Evolutionary conservation across 768 basidiomycete genomes (phyloP).

Genomic region (Mycena filopes): DNA sequence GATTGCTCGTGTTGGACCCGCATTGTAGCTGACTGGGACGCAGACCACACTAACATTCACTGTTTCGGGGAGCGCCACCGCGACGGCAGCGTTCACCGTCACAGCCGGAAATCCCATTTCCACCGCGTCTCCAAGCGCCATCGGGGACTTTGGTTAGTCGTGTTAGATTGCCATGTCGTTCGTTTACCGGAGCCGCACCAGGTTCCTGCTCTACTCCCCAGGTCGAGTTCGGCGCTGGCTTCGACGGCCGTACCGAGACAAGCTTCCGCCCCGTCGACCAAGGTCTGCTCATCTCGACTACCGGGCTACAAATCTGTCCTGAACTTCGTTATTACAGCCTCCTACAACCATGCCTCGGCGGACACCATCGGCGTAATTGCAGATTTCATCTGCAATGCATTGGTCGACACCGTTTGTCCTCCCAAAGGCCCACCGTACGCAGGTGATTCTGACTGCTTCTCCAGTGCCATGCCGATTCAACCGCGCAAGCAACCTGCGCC

Average conservation of each 20-base stretch:
- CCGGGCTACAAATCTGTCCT: not conserved
- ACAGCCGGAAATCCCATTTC: constrained; percentile 1
- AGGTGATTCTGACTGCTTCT: not conserved
- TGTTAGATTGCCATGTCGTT: not conserved
- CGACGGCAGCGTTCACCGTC: constrained; percentile 18
- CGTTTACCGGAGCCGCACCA: not conserved
- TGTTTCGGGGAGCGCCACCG: constrained; percentile 23
- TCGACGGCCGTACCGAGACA: constrained; percentile 65
- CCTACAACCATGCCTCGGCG: constrained; percentile 14
- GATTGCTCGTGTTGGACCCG: not conserved
- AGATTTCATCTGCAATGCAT: constrained; percentile 12
- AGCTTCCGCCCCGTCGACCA: constrained; percentile 63
- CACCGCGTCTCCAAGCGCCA: constrained; percentile 9
- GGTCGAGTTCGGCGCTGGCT: constrained; percentile 65
- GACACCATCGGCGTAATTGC: constrained; percentile 4
- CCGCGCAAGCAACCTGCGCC: constrained; percentile 62
- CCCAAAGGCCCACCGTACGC: not conserved
- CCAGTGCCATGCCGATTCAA: constrained; percentile 54
- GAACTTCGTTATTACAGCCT: not conserved
- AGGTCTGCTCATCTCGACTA: constrained; percentile 39
- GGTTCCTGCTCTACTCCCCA: constrained; percentile 58
- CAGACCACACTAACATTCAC: constrained; percentile 17
- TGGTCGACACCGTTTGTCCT: constrained; percentile 9
- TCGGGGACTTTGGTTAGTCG: constrained; percentile 12
- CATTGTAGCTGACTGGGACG: not conserved